A percentile compares a stretch with the other conserved stretches of the same genome.
phyloP scores from a whole-genome alignment of 1,284 basidiomycete species.

The Pascua guehoae region DNA sequence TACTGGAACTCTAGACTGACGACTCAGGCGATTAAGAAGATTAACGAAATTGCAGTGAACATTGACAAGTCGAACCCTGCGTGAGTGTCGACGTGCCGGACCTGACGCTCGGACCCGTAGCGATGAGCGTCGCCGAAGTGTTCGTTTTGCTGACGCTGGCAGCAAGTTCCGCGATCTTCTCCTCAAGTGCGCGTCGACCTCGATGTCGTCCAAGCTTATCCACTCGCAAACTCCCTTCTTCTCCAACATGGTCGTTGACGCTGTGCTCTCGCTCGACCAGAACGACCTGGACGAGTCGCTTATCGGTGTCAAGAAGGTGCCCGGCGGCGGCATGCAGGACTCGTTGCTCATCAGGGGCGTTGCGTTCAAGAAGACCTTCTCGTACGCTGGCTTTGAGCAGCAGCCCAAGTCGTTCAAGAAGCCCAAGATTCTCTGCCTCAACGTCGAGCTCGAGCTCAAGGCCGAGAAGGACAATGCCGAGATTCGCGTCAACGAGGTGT shows the following conservation, averaged over 20 bases:
- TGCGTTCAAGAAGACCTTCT: slow-evolving; percentile 99
- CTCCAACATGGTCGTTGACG: slow-evolving; percentile 97
- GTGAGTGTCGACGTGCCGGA: slow-evolving; percentile 54
- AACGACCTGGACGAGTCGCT: slow-evolving; percentile 91
- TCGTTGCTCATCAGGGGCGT: slow-evolving; percentile 85
- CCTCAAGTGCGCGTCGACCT: slow-evolving; percentile 93
- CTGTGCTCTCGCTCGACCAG: slow-evolving; percentile 87
- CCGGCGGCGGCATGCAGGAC: slow-evolving; percentile 98
- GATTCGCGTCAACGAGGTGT: slow-evolving; percentile 91
- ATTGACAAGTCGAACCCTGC: slow-evolving; percentile 87
- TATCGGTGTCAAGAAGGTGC: slow-evolving; percentile 97
- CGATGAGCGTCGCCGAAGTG: background rate
- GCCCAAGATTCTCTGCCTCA: slow-evolving; percentile 88
- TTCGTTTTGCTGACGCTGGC: slow-evolving; percentile 3
- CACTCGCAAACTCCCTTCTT: slow-evolving; percentile 99
- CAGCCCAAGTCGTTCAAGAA: slow-evolving; percentile 91
- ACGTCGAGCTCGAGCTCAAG: slow-evolving; percentile 98
- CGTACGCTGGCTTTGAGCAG: slow-evolving; percentile 98
- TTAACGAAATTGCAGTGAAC: slow-evolving; percentile 83
- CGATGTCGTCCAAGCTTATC: slow-evolving; percentile 99
- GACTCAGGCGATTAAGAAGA: slow-evolving; percentile 71
- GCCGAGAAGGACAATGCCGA: slow-evolving; percentile 99
- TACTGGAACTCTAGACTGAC: background rate
- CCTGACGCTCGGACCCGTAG: too few relatives aligned
- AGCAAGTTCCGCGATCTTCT: slow-evolving; percentile 91